Conservation (phyloP, 2,329 filamentous ascomycete species). For the Neodidymelliopsis sp. region DNA sequence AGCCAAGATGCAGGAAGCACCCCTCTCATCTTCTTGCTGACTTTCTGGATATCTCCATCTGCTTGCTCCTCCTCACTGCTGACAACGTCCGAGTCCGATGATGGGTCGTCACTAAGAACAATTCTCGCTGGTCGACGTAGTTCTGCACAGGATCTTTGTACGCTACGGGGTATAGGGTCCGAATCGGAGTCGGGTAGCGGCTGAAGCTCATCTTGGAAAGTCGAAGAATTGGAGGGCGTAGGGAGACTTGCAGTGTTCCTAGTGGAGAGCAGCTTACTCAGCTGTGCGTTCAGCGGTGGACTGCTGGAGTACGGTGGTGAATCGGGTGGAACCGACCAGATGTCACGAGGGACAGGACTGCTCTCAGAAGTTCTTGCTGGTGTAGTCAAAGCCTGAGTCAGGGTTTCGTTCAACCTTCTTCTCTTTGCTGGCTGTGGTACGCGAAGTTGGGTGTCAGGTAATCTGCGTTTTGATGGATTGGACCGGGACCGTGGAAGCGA, state of each 20-base stretch:
- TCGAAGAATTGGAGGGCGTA: conserved; percentile 45
- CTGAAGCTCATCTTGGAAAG: conserved; percentile 28
- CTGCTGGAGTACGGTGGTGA: conserved; percentile 52
- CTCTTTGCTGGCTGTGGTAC: conserved; percentile 26
- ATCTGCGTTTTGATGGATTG: conserved; percentile 8
- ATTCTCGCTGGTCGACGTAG: conserved; percentile 23
- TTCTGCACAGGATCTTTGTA: conserved; percentile 20
- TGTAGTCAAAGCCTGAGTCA: conserved; percentile 17
- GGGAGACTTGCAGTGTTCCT: conserved; percentile 31
- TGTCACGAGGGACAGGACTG: conserved; percentile 27
- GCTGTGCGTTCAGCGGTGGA: conserved; percentile 24
- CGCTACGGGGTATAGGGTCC: conserved; percentile 26
- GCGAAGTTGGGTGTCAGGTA: conserved; percentile 25
- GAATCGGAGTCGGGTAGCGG: conserved; percentile 28
- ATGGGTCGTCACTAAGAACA: conserved; percentile 29
- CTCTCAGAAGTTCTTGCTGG: conserved; percentile 20
- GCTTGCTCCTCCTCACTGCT: conserved; percentile 40
- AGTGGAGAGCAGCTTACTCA: conserved; percentile 4
- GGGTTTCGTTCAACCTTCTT: conserved; percentile 28
- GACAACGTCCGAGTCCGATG: conserved; percentile 29
- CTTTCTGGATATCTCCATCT: conserved; percentile 43
- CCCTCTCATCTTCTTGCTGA: conserved; percentile 55
- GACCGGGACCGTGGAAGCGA: conserved; percentile 12
- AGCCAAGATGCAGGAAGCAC: conserved; percentile 61
- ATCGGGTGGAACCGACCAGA: conserved; percentile 52